Evolutionary conservation across 1,284 basidiomycete genomes (phyloP).

Genomic region (Ustanciosporium gigantosporum): DNA sequence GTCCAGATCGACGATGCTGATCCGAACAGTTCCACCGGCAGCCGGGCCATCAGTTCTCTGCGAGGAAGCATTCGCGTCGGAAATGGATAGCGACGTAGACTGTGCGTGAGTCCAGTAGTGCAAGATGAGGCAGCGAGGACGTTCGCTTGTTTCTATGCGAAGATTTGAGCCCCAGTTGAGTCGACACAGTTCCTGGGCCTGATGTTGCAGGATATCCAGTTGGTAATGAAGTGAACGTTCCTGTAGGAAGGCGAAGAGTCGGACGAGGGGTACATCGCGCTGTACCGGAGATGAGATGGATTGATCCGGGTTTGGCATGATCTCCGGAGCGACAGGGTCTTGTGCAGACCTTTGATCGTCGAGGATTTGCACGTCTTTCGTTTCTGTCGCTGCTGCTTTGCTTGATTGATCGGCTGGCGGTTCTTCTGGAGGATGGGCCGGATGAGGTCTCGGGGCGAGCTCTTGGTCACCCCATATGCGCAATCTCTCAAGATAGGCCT

Average conservation of each 20-base stretch:
- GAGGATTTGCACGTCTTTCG: neutral
- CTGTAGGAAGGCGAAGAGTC: constrained; percentile 48
- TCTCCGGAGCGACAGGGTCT: neutral
- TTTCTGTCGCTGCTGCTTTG: neutral
- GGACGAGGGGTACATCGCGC: constrained; percentile 34
- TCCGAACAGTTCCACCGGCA: constrained; percentile 24
- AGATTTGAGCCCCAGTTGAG: constrained; percentile 50
- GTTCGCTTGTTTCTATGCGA: constrained; percentile 17
- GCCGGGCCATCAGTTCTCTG: constrained; percentile 12
- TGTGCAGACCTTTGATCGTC: neutral
- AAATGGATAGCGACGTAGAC: neutral
- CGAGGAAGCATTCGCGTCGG: constrained; percentile 3
- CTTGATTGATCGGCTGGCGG: too few relatives aligned
- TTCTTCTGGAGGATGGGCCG: too few relatives aligned
- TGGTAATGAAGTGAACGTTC: constrained; percentile 55
- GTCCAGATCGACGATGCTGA: constrained; percentile 23
- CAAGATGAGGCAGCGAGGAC: constrained; percentile 29
- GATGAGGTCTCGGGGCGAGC: constrained; percentile 21
- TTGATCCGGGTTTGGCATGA: too few relatives aligned
- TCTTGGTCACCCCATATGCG: constrained; percentile 43
- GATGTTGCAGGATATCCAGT: constrained; percentile 53
- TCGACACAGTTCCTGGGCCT: constrained; percentile 42
- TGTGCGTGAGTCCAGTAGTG: constrained; percentile 46
- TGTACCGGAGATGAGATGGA: too few relatives aligned
- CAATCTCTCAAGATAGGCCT: constrained; percentile 32